Percentiles rank a stretch among this genome's conserved stretches.
Conservation (phyloP, 108 stramenopile genomes). For the Aurantiochytrium sp. region DNA sequence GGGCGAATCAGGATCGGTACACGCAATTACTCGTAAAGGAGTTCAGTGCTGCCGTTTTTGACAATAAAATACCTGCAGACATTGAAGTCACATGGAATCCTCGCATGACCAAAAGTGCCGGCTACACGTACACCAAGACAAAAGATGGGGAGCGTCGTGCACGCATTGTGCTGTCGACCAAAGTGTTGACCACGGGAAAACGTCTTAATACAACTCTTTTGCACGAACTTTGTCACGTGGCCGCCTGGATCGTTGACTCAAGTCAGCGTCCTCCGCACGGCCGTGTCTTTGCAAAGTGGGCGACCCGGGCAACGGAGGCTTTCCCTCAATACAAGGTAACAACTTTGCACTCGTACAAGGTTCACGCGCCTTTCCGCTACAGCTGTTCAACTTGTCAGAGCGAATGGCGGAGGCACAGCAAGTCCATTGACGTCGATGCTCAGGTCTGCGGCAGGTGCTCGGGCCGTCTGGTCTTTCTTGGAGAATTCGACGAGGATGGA, state of each 20-base stretch:
- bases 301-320: slow-evolving; percentile 52
- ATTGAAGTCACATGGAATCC: slow-evolving; percentile 58
- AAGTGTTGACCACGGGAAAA: slow-evolving; percentile 67
- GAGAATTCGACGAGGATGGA: background rate
- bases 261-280: slow-evolving; percentile 75
- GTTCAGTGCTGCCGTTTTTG: background rate
- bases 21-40: background rate
- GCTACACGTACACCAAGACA: slow-evolving; percentile 27
- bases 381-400: slow-evolving; percentile 17
- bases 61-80: background rate
- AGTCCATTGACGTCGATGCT: slow-evolving; percentile 26
- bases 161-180: slow-evolving; percentile 72
- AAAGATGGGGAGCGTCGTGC: slow-evolving; percentile 32
- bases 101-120: slow-evolving; percentile 71
- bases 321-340: slow-evolving; percentile 23
- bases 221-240: slow-evolving; percentile 91
- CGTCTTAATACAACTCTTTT: slow-evolving; percentile 70
- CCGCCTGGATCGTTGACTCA: slow-evolving; percentile 78
- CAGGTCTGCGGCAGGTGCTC: slow-evolving; percentile 17
- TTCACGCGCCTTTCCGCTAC: slow-evolving; percentile 28
- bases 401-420: slow-evolving; percentile 26
- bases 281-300: slow-evolving; percentile 72
- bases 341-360: slow-evolving; percentile 34
- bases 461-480: background rate
- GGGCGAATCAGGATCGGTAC: background rate